Conservation (phyloP, 2,329 filamentous ascomycete species). For the Venturia asperata region DNA sequence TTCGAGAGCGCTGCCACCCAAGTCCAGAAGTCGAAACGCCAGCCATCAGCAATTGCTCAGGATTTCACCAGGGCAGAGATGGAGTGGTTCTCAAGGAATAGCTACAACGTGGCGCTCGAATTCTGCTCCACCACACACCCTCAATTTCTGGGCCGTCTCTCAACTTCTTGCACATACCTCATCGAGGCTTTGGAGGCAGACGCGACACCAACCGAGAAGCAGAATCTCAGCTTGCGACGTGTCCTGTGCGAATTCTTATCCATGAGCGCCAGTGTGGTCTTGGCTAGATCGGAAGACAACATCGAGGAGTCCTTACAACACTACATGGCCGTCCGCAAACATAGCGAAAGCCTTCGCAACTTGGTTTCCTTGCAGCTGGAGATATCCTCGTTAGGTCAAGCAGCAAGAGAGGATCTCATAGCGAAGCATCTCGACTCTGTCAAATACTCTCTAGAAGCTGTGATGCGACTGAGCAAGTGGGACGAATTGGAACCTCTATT, state of each 20-base stretch:
- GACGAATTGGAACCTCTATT: constrained; percentile 57
- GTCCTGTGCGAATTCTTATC: constrained; percentile 66
- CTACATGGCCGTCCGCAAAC: constrained; percentile 55
- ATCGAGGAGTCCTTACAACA: constrained; percentile 37
- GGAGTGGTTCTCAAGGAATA: constrained; percentile 76
- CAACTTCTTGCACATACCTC: constrained; percentile 40
- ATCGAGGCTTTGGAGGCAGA: constrained; percentile 33
- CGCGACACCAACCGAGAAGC: constrained; percentile 23
- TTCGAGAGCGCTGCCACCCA: constrained; percentile 39
- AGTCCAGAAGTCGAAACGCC: not conserved
- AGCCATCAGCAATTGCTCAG: not conserved
- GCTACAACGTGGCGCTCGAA: constrained; percentile 69
- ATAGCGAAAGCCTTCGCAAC: constrained; percentile 53
- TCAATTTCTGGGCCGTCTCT: constrained; percentile 48
- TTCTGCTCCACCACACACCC: constrained; percentile 53
- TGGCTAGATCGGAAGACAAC: constrained; percentile 43
- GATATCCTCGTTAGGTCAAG: constrained; percentile 35
- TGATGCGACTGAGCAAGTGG: constrained; percentile 60
- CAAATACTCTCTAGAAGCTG: constrained; percentile 73
- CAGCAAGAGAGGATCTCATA: constrained; percentile 46
- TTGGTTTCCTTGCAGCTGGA: constrained; percentile 28
- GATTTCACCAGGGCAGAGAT: constrained; percentile 59
- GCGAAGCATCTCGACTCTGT: constrained; percentile 60
- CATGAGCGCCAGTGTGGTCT: constrained; percentile 38
- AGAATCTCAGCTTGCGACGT: constrained; percentile 51